Evolutionary conservation across 495 filamentous ascomycete genomes (phyloP), one percentile per base, ranked within the genome.

Genomic region (Neurospora sp.): DNA sequence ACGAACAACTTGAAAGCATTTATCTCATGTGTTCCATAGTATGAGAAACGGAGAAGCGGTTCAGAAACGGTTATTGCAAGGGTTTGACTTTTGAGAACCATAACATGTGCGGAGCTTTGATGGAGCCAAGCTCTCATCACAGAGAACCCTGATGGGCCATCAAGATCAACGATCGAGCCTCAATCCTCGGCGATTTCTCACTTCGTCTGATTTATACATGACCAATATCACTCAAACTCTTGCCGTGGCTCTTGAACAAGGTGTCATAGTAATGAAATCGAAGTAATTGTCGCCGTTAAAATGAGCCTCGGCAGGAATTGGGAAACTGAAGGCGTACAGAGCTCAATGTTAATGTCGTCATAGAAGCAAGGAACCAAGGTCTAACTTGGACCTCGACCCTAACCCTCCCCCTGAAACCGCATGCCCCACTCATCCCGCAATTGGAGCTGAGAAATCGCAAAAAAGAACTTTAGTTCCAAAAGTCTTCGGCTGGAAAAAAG

Each of bases 401-500:
- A 62, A 62, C 54, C 54, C 54, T 62, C 12, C 12, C 27, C 54
- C 35, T 2, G 54, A 18, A 59, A 8, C 14, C 23, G 27, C 5
- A 14, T 18, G 54, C 54, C 27, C 54, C 54, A 62, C 54, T 71
- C 72, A 71, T 73, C 69, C n/a, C 40, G 38, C 31, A 62, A 37
- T 27, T 16, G 23, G 11, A 39, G 31, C 40, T 10, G n/a, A 41
- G 70, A 39, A 42, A 12, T 46, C 18, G 71, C 20, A 42, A 72
- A 74, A 73, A 74, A 2, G 20, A 59, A 14, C 48, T 59, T 27
- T n/a, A n/a, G n/a, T n/a, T 59, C 4, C 20, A 73, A 77, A 73
- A 73, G 48, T 71, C 72, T 72, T 72, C 20, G 44, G 11, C 18
- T 69, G 8, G 69, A 66, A 40, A 31, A 62, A 62, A 62, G 54